Conservation (phyloP, 345 rosid genomes). For the Aurinia saxatilis region DNA sequence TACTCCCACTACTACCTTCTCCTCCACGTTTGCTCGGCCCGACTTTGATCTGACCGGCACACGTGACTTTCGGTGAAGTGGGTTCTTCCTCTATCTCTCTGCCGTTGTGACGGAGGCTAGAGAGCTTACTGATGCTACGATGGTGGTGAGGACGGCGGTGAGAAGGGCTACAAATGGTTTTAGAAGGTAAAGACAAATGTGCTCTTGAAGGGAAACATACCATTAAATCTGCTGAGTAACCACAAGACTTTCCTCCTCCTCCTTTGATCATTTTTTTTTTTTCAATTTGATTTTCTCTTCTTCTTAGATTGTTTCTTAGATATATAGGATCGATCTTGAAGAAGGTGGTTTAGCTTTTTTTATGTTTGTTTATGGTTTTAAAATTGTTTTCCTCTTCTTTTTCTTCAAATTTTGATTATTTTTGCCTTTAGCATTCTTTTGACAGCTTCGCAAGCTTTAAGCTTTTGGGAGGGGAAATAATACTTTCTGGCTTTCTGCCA, state of each 20-base stretch:
- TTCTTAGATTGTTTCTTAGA: constrained; percentile 12
- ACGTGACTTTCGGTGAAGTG: constrained; percentile 83
- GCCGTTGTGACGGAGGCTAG: neutral
- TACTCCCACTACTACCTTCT: too few species aligned
- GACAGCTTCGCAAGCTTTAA: constrained; percentile 20
- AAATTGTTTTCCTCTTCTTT: constrained; percentile 9
- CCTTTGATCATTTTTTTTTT: constrained; percentile 45
- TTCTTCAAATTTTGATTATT: constrained; percentile 11
- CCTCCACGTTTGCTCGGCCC: constrained; percentile 37
- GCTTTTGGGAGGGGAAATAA: constrained; percentile 10
- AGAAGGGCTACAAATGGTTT: constrained; percentile 64
- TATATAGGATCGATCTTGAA: constrained; percentile 15
- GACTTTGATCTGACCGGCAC: constrained; percentile 96
- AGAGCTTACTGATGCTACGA: constrained; percentile 33
- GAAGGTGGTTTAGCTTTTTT: constrained; percentile 10
- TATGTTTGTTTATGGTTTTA: neutral
- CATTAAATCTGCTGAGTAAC: constrained; percentile 65
- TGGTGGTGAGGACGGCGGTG: constrained; percentile 42
- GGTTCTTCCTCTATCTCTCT: constrained; percentile 45
- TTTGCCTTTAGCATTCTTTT: neutral
- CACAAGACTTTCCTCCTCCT: constrained; percentile 49
- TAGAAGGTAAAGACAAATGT: constrained; percentile 57
- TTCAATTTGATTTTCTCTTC: neutral
- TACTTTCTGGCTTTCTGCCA: constrained; percentile 18
- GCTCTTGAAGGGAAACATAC: constrained; percentile 85